A percentile compares a stretch with the other conserved stretches of the same genome.
phyloP scores from a whole-genome alignment of 2,329 filamentous ascomycete genomes.

The Trichoderma koningiopsis region DNA sequence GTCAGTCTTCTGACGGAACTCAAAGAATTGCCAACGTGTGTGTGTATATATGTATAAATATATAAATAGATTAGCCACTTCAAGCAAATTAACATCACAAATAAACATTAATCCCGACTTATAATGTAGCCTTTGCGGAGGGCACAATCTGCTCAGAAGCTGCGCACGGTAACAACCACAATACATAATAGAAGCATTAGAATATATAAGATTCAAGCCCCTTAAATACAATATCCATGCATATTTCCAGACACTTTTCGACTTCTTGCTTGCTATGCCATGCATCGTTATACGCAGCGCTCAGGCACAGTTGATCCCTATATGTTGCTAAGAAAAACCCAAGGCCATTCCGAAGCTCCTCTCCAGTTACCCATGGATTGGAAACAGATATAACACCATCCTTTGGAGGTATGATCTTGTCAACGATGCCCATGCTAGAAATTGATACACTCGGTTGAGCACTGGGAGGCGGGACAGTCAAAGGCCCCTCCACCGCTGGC shows the following conservation, averaged over 20 bases:
- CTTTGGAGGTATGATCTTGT: constrained; percentile 37
- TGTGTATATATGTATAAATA: too few relatives aligned
- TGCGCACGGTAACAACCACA: too few relatives aligned
- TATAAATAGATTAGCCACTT: too few relatives aligned
- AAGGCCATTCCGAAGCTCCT: constrained; percentile 45
- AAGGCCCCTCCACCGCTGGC: background rate
- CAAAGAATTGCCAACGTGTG: too few relatives aligned
- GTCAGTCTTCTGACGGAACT: too few relatives aligned
- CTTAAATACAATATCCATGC: background rate
- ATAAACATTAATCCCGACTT: too few relatives aligned
- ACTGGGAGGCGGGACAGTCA: constrained; percentile 34
- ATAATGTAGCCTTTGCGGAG: too few relatives aligned
- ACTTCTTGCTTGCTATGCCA: constrained; percentile 40
- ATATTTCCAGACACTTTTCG: background rate
- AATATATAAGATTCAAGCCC: background rate
- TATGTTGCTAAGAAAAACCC: constrained; percentile 47
- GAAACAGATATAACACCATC: constrained; percentile 35
- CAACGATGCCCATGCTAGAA: constrained; percentile 42
- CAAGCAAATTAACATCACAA: too few relatives aligned
- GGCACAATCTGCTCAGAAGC: too few relatives aligned
- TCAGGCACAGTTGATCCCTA: constrained; percentile 40
- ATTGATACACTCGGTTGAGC: constrained; percentile 36
- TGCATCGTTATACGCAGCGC: constrained; percentile 47
- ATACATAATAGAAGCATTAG: background rate
- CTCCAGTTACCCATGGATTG: constrained; percentile 49